phyloP scores from a whole-genome alignment of 2,329 filamentous ascomycete species.

The Sclerotinia subarctica region DNA sequence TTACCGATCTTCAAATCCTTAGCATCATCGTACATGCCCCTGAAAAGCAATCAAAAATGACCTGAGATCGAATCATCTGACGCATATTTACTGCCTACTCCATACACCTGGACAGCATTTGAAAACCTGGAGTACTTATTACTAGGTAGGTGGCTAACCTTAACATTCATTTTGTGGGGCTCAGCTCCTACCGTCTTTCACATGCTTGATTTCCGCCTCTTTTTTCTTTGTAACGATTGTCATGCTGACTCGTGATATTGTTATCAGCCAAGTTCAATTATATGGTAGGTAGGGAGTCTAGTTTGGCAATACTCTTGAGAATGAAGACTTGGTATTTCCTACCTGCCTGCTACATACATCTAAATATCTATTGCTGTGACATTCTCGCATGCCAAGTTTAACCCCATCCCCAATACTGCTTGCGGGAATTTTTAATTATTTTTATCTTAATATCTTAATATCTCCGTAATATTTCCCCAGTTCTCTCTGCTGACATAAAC shows the following conservation, averaged over 20 bases:
- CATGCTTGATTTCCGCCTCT: slow-evolving; percentile 16
- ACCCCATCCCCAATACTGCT: neutral
- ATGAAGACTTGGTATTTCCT: neutral
- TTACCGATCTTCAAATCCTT: no score
- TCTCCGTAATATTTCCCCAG: slow-evolving; percentile 11
- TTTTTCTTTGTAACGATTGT: neutral
- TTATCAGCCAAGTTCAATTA: neutral
- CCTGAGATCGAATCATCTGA: slow-evolving; percentile 19
- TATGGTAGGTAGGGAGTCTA: neutral
- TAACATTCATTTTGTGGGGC: slow-evolving; percentile 13
- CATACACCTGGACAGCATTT: neutral
- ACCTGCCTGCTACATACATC: neutral
- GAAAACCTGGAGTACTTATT: slow-evolving; percentile 13
- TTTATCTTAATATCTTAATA: neutral
- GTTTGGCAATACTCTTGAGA: neutral
- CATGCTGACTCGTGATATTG: slow-evolving; percentile 7
- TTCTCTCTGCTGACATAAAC: slow-evolving; percentile 12
- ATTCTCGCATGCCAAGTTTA: neutral
- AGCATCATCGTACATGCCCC: no score
- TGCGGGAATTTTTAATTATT: neutral
- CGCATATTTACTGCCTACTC: neutral
- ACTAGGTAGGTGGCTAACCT: no score
- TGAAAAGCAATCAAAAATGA: neutral
- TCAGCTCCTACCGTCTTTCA: slow-evolving; percentile 18
- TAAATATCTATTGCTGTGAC: neutral